Conservation (phyloP, 345 rosid species). For the Carallia pectinifolia region DNA sequence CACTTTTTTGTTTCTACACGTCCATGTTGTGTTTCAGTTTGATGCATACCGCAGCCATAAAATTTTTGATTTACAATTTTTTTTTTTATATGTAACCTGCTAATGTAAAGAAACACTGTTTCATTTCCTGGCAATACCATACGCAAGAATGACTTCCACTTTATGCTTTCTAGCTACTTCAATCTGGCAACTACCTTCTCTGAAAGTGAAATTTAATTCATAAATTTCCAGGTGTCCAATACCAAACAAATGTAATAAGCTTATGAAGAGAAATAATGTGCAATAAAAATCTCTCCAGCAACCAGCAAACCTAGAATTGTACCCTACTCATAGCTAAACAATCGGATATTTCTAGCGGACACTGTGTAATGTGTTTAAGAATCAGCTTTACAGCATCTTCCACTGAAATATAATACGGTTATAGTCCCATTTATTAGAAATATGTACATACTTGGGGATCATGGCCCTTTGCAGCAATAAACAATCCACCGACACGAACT, state of each 20-base stretch:
- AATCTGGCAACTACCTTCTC: not conserved
- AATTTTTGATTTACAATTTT: not conserved
- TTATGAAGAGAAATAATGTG: not conserved
- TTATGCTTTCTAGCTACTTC: not conserved
- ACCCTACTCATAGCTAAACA: conserved; percentile 1
- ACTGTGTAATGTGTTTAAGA: not conserved
- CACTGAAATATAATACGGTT: not conserved
- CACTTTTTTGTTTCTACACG: too few species aligned
- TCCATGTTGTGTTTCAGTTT: not conserved
- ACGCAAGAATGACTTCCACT: not conserved
- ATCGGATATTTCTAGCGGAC: not conserved
- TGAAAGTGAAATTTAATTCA: not conserved
- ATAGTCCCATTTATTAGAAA: not conserved
- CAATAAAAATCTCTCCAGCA: not conserved
- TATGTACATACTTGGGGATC: conserved; percentile 63
- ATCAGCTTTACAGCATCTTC: conserved; percentile 1
- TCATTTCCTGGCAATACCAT: too few species aligned
- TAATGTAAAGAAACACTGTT: too few species aligned
- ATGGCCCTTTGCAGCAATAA: conserved; percentile 95
- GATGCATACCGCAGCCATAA: not conserved
- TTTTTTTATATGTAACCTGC: too few species aligned
- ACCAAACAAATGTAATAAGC: not conserved
- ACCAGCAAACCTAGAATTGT: not conserved
- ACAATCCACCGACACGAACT: conserved; percentile 90
- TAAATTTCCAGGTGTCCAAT: not conserved